A percentile compares a stretch with the other conserved stretches of the same genome.
Conservation (phyloP, 805 yeast species). For the Scheffersomyces ergatensis region DNA sequence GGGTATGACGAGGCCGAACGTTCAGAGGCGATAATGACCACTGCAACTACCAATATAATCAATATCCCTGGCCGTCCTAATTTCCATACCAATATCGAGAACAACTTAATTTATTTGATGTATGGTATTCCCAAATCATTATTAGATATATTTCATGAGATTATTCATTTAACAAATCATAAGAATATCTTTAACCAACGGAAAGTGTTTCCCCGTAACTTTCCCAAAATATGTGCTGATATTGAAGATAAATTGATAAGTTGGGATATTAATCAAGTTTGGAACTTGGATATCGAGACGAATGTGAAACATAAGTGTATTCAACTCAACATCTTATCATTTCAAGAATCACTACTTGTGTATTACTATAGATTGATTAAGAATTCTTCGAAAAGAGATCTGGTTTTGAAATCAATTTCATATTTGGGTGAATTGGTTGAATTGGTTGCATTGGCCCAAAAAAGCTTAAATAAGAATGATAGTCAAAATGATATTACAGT, state of each 20-base stretch:
- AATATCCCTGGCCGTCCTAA: not conserved
- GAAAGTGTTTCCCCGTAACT: slow-evolving; percentile 49
- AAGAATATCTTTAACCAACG: slow-evolving; percentile 41
- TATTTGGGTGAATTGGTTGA: slow-evolving; percentile 28
- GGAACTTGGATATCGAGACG: slow-evolving; percentile 34
- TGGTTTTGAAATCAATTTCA: slow-evolving; percentile 30
- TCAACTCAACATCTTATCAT: slow-evolving; percentile 18
- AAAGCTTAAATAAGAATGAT: too few species aligned
- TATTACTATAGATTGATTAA: slow-evolving; percentile 48
- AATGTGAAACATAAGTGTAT: slow-evolving; percentile 37
- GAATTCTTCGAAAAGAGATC: slow-evolving; percentile 20
- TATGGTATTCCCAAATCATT: slow-evolving; percentile 49
- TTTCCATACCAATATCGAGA: slow-evolving; percentile 9
- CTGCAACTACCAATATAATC: not conserved
- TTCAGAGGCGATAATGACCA: not conserved
- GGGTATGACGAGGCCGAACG: slow-evolving; percentile 3
- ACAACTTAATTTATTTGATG: slow-evolving; percentile 34
- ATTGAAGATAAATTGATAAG: slow-evolving; percentile 46
- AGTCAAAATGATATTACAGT: slow-evolving; percentile 18
- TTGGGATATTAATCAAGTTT: slow-evolving; percentile 40
- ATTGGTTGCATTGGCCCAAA: slow-evolving; percentile 2
- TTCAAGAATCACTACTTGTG: slow-evolving; percentile 42
- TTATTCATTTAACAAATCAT: slow-evolving; percentile 49
- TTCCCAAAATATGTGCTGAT: slow-evolving; percentile 55
- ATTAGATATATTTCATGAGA: slow-evolving; percentile 44